Evolutionary conservation across 2,329 filamentous ascomycete species (phyloP).

Genomic region (Aspergillus awamori): DNA sequence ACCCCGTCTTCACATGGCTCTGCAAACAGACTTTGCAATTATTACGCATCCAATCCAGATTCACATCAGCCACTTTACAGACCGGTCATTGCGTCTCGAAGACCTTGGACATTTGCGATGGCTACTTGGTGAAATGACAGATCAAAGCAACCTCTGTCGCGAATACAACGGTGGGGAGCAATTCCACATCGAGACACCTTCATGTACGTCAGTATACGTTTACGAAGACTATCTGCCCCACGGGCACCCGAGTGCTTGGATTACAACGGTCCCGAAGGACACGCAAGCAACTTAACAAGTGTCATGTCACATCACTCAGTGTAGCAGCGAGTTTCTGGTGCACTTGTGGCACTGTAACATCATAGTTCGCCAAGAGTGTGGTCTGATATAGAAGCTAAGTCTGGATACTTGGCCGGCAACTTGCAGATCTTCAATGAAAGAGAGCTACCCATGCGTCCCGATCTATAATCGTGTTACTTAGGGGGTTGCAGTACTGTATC

Average conservation of each 20-base stretch:
- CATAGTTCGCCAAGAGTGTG: background rate
- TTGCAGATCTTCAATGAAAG: background rate
- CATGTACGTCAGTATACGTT: background rate
- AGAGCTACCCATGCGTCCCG: background rate
- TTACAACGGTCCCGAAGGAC: background rate
- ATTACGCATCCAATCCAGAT: too few relatives aligned
- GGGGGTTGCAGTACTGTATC: too few relatives aligned
- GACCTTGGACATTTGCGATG: too few relatives aligned
- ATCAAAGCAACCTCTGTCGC: too few relatives aligned
- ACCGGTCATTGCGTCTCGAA: too few relatives aligned
- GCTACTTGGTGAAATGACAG: too few relatives aligned
- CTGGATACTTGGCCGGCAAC: background rate
- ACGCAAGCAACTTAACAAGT: background rate
- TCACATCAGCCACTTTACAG: too few relatives aligned
- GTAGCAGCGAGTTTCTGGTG: background rate
- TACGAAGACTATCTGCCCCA: background rate
- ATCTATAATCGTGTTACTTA: background rate
- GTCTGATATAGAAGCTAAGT: background rate
- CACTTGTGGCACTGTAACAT: background rate
- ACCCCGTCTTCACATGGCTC: too few relatives aligned
- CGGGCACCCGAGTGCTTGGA: background rate
- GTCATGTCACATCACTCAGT: background rate
- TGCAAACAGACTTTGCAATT: too few relatives aligned
- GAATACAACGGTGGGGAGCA: too few relatives aligned
- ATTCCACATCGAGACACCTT: background rate